Base-by-base conservation (phyloP, 495 filamentous ascomycete genomes). In the Jackrogersella multiformis region DNA sequence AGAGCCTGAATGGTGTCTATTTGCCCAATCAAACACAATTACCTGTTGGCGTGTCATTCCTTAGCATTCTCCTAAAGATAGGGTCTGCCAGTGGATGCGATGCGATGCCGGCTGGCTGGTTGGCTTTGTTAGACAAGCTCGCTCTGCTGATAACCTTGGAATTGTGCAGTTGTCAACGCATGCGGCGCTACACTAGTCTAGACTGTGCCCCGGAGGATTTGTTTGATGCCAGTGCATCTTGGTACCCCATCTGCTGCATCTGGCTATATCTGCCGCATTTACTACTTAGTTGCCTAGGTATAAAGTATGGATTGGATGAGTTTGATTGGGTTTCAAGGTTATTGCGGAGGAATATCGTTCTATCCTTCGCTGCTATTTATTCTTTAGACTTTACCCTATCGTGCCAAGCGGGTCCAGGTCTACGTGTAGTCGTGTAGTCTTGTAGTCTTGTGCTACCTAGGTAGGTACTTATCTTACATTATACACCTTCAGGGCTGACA, bases 331-430 rank as follows among this genome's bases (percentile, higher is more conserved):
- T n/a, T n/a, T n/a, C n/a, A n/a, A n/a, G n/a, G n/a, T n/a, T n/a
- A n/a, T n/a, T n/a, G n/a, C n/a, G n/a, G n/a, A n/a, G n/a, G 30
- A 15, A 20, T 16, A 30, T 16, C 26, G 13, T 18, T n/a, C 8
- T 68, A 23, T 41, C 20, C 52, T 32, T 45, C 18, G 1, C 34
- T 44, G 10, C 13, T 15, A 9, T 53, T 53, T 39, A 49, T 42
- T 53, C 45, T 38, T 12, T 16, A 44, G 18, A 60, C 24, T 52
- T 61, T 65, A 65, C 35, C 57, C 61, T 70, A 70, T 66, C 61
- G 7, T 45, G 67, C 67, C 67, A 70, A 70, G 67, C 44, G 38
- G 28, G 49, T 61, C 66, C 61, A 46, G 66, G 49, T 69, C 55
- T 48, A n/a, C n/a, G n/a, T n/a, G n/a, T n/a, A n/a, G n/a, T n/a